Evolutionary conservation across 306 rosid genomes (phyloP), one percentile per base, ranked within the genome.

Genomic region (Crataegus laevigata): DNA sequence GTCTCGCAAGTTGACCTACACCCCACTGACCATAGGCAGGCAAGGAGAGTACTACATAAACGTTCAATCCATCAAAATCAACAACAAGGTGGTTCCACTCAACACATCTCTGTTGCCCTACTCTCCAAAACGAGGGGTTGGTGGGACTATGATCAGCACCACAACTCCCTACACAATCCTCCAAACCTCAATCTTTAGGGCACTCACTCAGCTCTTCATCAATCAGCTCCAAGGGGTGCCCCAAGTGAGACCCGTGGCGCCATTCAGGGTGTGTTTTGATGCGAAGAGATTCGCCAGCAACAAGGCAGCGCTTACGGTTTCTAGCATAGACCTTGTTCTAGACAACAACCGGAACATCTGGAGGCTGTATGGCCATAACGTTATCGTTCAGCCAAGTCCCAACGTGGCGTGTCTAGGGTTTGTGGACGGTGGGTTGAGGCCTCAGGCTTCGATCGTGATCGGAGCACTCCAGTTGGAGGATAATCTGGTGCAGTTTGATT

Each of bases 381-480:
- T 82, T n/a, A 65, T 84, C 80, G 86, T 79, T 40, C 75, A 78
- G 76, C 73, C 74, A 5, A 45, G 40, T 1, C 78, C 63, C 1
- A 88, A 88, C 4, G 84, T 89, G 21, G 63, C 66, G 25, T 91
- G 93, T 72, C 73, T 89, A 69, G 91, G 73, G 0, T 30, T 89
- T 29, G 83, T 85, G 67, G 74, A 89, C n/a, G 91, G 88, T 24
- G 91, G 90, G 11, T 0, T 50, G 42, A 24, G 32, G 30, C 80
- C 90, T 0, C 76, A 24, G 12, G 81, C 85, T 71, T 68, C 81
- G 0, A 78, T 87, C 18, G 72, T 55, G 28, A 26, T 85, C 5
- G 91, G 91, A 19, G 72, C 78, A 4, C 54, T 34, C 4, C 91
- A 87, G 29, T 60, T 91, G 85, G 84, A 84, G 68, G 90, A 85